Evolutionary conservation across 2,329 filamentous ascomycete species (phyloP), one percentile per base, ranked within the genome.

Genomic region (Cladorrhinum sp.): DNA sequence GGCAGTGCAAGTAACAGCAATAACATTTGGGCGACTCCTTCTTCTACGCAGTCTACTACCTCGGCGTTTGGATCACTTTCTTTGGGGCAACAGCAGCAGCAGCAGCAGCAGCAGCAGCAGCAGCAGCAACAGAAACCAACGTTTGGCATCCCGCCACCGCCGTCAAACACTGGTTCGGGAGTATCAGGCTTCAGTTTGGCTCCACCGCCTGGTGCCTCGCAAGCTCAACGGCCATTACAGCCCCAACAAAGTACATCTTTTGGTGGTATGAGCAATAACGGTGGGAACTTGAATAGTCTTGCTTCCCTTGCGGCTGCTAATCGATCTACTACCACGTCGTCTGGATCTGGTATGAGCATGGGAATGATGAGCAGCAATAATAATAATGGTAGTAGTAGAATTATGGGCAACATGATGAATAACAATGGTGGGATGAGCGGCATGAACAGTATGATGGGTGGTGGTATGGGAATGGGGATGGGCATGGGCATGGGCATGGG

Each of bases 141-240:
- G 0, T 87, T 87, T 69, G 85, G 85, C 1, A 73, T 87, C 16
- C 78, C 85, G 6, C 84, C 84, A 3, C 83, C 84, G 1, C 79
- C 85, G 10, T 68, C 74, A 29, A 68, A 65, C 29, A 68, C 64
- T 1, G 27, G 56, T 2, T 41, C 60, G 0, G 61, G 56, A 18
- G 58, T 75, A 1, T 75, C 78, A 0, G 71, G 75, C 1, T 84
- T 85, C 66, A 77, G 79, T 59, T 72, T 84, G 22, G 73, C 77
- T 4, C 77, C 80, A 1, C 79, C 81, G 3, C 78, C 79, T 0
- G 71, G 73, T 1, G 36, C 62, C 23, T 16, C 61, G 36, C 25
- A 58, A 51, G n/a, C 56, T 32, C 6, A 32, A 18, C 53, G 45
- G 18, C 50, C 23, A 12, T 69, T 65, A 38, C 57, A 65, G 41